Evolutionary conservation across 352 stramenopile species (phyloP).

Genomic region (Lagenidium sp.): DNA sequence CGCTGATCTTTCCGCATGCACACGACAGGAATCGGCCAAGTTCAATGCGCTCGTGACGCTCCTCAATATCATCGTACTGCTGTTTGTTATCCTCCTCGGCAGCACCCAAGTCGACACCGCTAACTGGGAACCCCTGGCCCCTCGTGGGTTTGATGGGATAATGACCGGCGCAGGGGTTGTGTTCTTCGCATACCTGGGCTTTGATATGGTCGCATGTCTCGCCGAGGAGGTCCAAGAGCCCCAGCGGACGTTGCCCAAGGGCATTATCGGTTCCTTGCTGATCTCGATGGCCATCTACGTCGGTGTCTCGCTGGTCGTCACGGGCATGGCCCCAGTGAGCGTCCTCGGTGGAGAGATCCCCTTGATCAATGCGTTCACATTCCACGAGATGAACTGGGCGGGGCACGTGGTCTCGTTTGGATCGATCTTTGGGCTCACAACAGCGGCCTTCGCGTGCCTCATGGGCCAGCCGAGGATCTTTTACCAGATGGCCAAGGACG

Average conservation of each 20-base stretch:
- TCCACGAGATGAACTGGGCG: slow-evolving; percentile 62
- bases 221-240: slow-evolving; percentile 88
- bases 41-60: slow-evolving; percentile 88
- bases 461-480: slow-evolving; percentile 91
- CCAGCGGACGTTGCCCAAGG: slow-evolving; percentile 85
- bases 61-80: slow-evolving; percentile 86
- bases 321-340: slow-evolving; percentile 73
- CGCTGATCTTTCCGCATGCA: background rate
- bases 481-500: slow-evolving; percentile 88
- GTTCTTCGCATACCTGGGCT: slow-evolving; percentile 90
- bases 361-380: slow-evolving; percentile 79
- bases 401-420: slow-evolving; percentile 84
- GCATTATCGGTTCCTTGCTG: slow-evolving; percentile 87
- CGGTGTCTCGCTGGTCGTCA: slow-evolving; percentile 83
- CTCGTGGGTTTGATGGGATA: slow-evolving; percentile 77
- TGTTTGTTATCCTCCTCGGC: slow-evolving; percentile 85
- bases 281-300: slow-evolving; percentile 91
- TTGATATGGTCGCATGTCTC: slow-evolving; percentile 91
- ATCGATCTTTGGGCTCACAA: slow-evolving; percentile 90
- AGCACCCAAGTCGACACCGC: slow-evolving; percentile 57
- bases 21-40: slow-evolving; percentile 77
- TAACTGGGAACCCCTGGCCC: slow-evolving; percentile 84
- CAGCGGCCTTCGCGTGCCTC: slow-evolving; percentile 85
- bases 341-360: slow-evolving; percentile 67
- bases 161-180: slow-evolving; percentile 85